These are phyloP conservation scores for Geranium rotundifolium DNA, from an alignment of 345 rosid species.

Conservation along the genomic window DNA sequence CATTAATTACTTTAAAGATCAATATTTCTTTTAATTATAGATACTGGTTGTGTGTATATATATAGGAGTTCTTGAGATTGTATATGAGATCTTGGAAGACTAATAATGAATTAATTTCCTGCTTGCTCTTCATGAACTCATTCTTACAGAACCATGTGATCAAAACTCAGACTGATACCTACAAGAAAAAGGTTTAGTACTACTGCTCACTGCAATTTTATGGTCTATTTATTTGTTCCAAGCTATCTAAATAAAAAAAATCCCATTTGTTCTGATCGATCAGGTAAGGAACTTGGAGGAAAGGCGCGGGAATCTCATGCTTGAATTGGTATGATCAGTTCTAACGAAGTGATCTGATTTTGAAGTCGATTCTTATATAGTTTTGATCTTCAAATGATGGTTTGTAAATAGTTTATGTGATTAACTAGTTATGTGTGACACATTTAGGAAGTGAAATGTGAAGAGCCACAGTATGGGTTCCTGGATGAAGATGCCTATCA, in stretches of 20 bases:
- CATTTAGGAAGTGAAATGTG: conserved; percentile 29
- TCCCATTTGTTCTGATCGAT: conserved; percentile 1
- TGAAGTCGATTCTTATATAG: background rate
- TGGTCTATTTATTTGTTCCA: background rate
- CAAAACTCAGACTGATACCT: conserved; percentile 31
- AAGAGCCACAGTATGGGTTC: conserved; percentile 23
- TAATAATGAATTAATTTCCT: conserved; percentile 3
- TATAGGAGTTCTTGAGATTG: background rate
- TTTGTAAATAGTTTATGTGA: background rate
- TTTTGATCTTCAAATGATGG: background rate
- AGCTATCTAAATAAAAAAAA: too few relatives aligned
- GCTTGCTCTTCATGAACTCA: background rate
- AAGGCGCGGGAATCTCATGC: conserved; percentile 27
- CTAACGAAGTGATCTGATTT: background rate
- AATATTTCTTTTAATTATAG: too few relatives aligned
- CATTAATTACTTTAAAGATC: too few relatives aligned
- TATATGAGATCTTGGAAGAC: background rate
- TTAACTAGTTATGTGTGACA: background rate
- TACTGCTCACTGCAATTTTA: background rate
- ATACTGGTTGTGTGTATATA: too few relatives aligned
- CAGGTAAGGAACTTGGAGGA: conserved; percentile 34
- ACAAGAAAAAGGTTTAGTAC: conserved; percentile 32
- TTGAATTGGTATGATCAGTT: conserved; percentile 22
- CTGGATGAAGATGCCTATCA: conserved; percentile 30
- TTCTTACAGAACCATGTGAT: conserved; percentile 31